phyloP scores from a whole-genome alignment of 257 asterid genomes.

The Solanum phureja region DNA sequence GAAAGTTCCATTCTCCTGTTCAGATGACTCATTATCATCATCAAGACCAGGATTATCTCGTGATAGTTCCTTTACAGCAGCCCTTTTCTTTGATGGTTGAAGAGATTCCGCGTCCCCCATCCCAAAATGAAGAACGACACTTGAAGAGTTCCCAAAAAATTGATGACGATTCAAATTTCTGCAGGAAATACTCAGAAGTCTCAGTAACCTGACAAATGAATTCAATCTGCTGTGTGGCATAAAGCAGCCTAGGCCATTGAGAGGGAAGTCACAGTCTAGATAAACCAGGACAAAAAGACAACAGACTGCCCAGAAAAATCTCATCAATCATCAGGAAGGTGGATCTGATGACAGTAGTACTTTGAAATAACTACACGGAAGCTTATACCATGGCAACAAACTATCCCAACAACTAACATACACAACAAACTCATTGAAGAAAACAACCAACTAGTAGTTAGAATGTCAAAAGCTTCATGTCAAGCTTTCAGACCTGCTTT shows the following conservation, averaged over 20 bases:
- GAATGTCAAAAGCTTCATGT: neutral
- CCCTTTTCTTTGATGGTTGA: constrained; percentile 82
- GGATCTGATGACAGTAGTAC: neutral
- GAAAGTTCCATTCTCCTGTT: constrained; percentile 65
- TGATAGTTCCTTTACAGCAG: constrained; percentile 70
- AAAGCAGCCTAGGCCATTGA: neutral
- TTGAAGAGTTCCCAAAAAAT: neutral
- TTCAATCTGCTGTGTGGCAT: neutral
- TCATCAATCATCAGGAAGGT: neutral
- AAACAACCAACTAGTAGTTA: neutral
- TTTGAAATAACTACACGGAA: neutral
- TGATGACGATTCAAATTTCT: neutral
- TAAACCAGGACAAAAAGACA: neutral
- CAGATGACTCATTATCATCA: constrained; percentile 56
- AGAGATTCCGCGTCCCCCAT: constrained; percentile 75
- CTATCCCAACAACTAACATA: neutral
- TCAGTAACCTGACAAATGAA: neutral
- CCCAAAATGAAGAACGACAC: neutral
- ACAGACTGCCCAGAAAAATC: neutral
- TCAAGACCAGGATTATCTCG: constrained; percentile 91
- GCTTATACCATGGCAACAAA: neutral
- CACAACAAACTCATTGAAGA: neutral
- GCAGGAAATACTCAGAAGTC: constrained; percentile 8
- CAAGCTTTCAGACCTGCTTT: neutral
- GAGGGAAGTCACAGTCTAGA: neutral